Base-by-base conservation (phyloP, 306 rosid species). In the Abrus pulchellus region DNA sequence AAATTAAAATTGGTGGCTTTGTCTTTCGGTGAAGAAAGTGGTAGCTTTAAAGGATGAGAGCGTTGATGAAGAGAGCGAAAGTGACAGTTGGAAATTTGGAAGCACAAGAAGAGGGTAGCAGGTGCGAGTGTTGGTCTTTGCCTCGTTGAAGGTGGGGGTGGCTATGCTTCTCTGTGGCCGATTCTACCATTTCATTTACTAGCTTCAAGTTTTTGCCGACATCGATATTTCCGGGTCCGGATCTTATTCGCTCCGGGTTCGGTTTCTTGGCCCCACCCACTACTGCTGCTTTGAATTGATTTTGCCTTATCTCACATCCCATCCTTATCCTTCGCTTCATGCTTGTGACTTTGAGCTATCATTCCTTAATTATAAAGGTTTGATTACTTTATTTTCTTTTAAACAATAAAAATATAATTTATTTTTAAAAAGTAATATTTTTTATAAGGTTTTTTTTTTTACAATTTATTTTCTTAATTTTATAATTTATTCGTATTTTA, bases 71-170 rank as follows among this genome's bases (percentile, higher is more conserved):
- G 79, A 32, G 72, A 56, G 43, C 32, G 81, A 32, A 33, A 48
- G 69, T 11, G 72, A 55, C 78, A 45, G 34, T 29, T 64, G 68
- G 79, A 53, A 76, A 62, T 71, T 74, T 78, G 53, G 65, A 71
- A 75, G 27, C 78, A 66, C 75, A 10, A 52, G 38, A 9, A 44
- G 27, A 43, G n/a, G 43, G 9, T 49, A 27, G 43, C 72, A 67
- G 33, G 5, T 0, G 33, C 1, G 10, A 6, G 45, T 53, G 65
- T 27, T 41, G 2, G 33, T 13, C 6, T 32, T 44, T 45, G 60
- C 29, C 48, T 55, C 59, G 8, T 4, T 12, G 28, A 5, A 20
- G 20, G 20, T n/a, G 20, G 44, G 5, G 60, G 40, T 40, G 54
- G 65, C 27, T 68, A 1, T 68, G 9, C 30, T 68, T 45, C 30